Evolutionary conservation across 805 yeast species (phyloP).

Genomic region (Isabelozyma pseudorhagii): DNA sequence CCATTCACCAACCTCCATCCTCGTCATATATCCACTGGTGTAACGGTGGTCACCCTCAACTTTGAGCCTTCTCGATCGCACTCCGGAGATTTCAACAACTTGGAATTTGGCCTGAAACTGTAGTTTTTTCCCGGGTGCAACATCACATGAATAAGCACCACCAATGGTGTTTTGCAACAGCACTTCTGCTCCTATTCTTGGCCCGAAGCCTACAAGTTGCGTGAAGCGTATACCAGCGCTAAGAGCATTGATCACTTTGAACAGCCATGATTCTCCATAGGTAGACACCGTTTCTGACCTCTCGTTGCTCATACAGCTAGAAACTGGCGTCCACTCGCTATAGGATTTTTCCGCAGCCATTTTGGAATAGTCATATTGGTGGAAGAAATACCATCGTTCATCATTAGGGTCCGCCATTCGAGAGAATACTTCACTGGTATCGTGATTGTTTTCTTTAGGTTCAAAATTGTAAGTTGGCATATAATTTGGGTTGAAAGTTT

Average conservation of each 20-base stretch:
- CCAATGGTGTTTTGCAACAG: conserved; percentile 1
- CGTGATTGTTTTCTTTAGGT: not conserved
- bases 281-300: conserved; percentile 5
- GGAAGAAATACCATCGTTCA: conserved; percentile 2
- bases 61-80: conserved; percentile 5
- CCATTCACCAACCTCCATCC: conserved; percentile 11
- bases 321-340: conserved; percentile 8
- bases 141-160: conserved; percentile 9
- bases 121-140: conserved; percentile 6
- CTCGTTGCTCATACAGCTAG: conserved; percentile 7
- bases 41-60: conserved; percentile 3
- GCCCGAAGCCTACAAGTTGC: conserved; percentile 4
- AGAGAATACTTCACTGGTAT: not conserved
- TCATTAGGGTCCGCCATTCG: not conserved
- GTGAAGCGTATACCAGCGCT: conserved; percentile 6
- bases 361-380: conserved; percentile 5
- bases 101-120: conserved; percentile 8
- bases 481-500: conserved; percentile 7
- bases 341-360: not conserved
- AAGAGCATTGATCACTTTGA: not conserved
- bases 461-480: conserved; percentile 1
- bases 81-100: conserved; percentile 2
- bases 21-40: not conserved
- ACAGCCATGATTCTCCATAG: conserved; percentile 9
- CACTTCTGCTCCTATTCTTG: conserved; percentile 3